Percentiles rank a stretch among this genome's conserved stretches.
phyloP scores from a whole-genome alignment of 1,284 basidiomycete species.

The Pseudozyma thailandica region DNA sequence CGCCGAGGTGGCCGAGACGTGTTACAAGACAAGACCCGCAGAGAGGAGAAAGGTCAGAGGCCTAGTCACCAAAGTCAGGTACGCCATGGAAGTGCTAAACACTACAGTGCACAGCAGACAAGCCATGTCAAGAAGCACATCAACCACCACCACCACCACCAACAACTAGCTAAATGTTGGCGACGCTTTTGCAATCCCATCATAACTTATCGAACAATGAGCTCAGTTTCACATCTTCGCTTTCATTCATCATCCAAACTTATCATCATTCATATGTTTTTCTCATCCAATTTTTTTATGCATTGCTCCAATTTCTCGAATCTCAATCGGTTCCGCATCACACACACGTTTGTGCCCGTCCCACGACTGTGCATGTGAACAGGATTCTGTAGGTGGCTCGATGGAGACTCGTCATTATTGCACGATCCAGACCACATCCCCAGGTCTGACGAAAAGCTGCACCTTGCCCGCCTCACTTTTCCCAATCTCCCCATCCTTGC shows the following conservation, averaged over 20 bases:
- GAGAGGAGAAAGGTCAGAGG: constrained; percentile 41
- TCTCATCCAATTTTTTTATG: background rate
- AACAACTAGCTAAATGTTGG: background rate
- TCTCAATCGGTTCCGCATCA: background rate
- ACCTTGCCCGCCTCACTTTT: background rate
- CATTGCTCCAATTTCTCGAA: background rate
- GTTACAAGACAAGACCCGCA: constrained; percentile 25
- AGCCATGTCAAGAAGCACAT: constrained; percentile 5
- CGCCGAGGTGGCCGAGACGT: background rate
- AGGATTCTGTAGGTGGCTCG: background rate
- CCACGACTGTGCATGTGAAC: background rate
- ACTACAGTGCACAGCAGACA: constrained; percentile 25
- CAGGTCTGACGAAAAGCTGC: constrained; percentile 44
- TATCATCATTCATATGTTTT: background rate
- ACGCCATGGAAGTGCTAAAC: constrained; percentile 37
- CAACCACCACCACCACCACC: constrained; percentile 4
- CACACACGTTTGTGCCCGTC: background rate
- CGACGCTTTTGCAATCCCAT: no score
- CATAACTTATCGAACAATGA: no score
- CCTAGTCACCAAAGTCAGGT: constrained; percentile 35
- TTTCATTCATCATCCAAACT: background rate
- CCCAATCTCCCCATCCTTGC: background rate
- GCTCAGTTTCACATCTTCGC: background rate
- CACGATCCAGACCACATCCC: constrained; percentile 55
- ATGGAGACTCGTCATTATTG: constrained; percentile 2